Percentiles rank a stretch among this genome's conserved stretches.
phyloP scores from a whole-genome alignment of 1,284 basidiomycete genomes.

The Thecaphora thlaspeos region DNA sequence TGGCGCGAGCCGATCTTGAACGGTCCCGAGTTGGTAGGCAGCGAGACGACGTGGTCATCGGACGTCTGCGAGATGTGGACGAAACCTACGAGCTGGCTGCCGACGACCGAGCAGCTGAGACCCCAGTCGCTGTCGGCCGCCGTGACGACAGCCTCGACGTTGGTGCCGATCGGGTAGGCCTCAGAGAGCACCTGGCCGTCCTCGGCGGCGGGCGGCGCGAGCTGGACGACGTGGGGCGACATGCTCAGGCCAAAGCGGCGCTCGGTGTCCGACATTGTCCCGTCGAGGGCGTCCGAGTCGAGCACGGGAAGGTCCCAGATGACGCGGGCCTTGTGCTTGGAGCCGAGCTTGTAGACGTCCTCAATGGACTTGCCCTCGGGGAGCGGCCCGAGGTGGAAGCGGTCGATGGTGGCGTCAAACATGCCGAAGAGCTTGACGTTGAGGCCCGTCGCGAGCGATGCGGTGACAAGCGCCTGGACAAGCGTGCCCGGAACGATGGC shows the following conservation, averaged over 20 bases:
- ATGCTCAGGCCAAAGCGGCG: conserved; percentile 51
- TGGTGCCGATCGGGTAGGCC: conserved; percentile 46
- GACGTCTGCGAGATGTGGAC: conserved; percentile 79
- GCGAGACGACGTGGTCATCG: conserved; percentile 79
- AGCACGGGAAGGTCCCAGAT: conserved; percentile 65
- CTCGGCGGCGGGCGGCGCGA: conserved; percentile 29
- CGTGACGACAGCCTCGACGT: conserved; percentile 37
- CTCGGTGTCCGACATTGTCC: conserved; percentile 32
- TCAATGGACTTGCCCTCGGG: conserved; percentile 46
- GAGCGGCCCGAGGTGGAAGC: conserved; percentile 68
- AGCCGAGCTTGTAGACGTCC: conserved; percentile 65
- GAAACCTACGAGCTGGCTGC: conserved; percentile 38
- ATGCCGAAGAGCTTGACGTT: conserved; percentile 89
- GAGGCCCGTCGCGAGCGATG: conserved; percentile 74
- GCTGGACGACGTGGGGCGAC: conserved; percentile 41
- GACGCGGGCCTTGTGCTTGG: conserved; percentile 74
- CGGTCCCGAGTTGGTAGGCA: conserved; percentile 63
- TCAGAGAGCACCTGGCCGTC: conserved; percentile 29
- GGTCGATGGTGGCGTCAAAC: conserved; percentile 87
- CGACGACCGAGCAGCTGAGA: conserved; percentile 39
- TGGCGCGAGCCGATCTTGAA: conserved; percentile 62
- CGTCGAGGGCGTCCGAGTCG: conserved; percentile 22
- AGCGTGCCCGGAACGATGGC: conserved; percentile 84
- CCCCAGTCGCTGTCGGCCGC: conserved; percentile 51
- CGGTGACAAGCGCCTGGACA: conserved; percentile 81